These are phyloP conservation scores for Amauroascus verrucosus DNA, from an alignment of 2,329 filamentous ascomycete genomes.

Conservation along the genomic window DNA sequence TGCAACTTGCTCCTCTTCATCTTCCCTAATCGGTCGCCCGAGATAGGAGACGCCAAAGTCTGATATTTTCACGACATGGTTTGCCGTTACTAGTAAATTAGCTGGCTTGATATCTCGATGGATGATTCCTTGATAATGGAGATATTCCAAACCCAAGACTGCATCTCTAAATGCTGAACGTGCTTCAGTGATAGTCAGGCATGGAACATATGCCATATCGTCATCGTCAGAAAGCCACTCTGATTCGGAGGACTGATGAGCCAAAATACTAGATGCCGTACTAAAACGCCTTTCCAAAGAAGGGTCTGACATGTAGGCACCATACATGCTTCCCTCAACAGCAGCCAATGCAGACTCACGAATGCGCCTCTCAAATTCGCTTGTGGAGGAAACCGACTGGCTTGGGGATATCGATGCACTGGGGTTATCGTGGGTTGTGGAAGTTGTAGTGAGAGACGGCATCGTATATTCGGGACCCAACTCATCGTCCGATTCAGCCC, in stretches of 20 bases:
- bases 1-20: constrained; percentile 64
- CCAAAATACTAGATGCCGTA: constrained; percentile 57
- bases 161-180: constrained; percentile 84
- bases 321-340: constrained; percentile 69
- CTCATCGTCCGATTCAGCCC: constrained; percentile 50
- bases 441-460: constrained; percentile 24
- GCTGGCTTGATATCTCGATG: constrained; percentile 81
- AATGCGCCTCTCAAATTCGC: constrained; percentile 24
- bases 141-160: constrained; percentile 82
- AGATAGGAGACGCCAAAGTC: constrained; percentile 98
- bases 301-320: constrained; percentile 52
- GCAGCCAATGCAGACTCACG: constrained; percentile 39
- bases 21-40: constrained; percentile 73
- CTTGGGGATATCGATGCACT: constrained; percentile 46
- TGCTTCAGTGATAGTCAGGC: constrained; percentile 76
- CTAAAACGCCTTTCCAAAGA: constrained; percentile 64
- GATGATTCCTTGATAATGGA: constrained; percentile 78
- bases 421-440: constrained; percentile 41
- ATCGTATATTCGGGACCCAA: constrained; percentile 25
- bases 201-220: constrained; percentile 86
- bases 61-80: constrained; percentile 88
- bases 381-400: constrained; percentile 44
- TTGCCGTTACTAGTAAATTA: constrained; percentile 77
- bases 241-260: constrained; percentile 36
- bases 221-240: constrained; percentile 50